These are phyloP conservation scores for Colletotrichum liaoningense DNA, from an alignment of 2,329 filamentous ascomycete genomes.

Conservation along the genomic window DNA sequence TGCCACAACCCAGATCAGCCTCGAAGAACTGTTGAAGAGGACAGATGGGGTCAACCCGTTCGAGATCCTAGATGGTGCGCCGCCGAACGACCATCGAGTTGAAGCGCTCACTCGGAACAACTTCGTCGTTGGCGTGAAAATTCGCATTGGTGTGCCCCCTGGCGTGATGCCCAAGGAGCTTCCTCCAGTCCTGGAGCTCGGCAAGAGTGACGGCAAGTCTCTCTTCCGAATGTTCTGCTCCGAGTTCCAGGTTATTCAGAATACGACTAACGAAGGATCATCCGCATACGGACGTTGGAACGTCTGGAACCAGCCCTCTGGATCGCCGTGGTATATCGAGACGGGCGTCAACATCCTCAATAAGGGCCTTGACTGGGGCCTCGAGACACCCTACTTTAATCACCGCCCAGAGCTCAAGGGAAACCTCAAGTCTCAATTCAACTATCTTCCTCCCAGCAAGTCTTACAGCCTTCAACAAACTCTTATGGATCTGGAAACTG, in stretches of 20 bases:
- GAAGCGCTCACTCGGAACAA: neutral
- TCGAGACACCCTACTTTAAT: neutral
- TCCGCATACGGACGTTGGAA: neutral
- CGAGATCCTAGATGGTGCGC: neutral
- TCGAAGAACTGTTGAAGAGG: neutral
- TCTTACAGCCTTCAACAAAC: neutral
- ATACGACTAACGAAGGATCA: neutral
- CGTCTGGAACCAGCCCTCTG: neutral
- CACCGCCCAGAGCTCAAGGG: neutral
- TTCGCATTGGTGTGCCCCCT: neutral
- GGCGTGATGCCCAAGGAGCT: neutral
- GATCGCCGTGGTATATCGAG: neutral
- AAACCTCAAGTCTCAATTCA: neutral
- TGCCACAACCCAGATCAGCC: neutral
- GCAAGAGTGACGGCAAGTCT: neutral
- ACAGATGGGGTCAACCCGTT: neutral
- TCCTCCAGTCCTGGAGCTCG: neutral
- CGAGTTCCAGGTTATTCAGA: neutral
- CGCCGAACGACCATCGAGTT: neutral
- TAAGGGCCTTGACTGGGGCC: neutral
- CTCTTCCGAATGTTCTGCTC: neutral
- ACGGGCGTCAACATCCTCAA: neutral
- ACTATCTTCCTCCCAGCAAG: neutral
- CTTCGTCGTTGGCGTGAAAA: neutral
- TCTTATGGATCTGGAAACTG: neutral